phyloP scores from a whole-genome alignment of 2,329 filamentous ascomycete species.

The Immersiporthe knoxdaviesiana region DNA sequence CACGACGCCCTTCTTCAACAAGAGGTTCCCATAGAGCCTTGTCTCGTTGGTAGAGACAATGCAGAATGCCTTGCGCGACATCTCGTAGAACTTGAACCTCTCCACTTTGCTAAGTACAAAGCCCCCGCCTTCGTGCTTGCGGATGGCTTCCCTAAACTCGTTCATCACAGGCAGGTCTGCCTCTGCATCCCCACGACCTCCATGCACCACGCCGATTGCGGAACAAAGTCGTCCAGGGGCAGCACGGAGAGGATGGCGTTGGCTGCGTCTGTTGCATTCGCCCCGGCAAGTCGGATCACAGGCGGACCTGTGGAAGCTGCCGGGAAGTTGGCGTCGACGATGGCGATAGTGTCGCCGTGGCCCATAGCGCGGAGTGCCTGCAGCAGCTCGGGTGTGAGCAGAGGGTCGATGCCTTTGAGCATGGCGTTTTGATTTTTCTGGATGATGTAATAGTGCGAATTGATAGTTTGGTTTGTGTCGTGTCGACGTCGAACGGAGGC shows the following conservation, averaged over 20 bases:
- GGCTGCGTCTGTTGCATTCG: conserved; percentile 18
- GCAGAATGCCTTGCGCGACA: conserved; percentile 12
- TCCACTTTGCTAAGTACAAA: conserved; percentile 18
- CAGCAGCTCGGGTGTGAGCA: conserved; percentile 17
- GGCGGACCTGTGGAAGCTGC: conserved; percentile 14
- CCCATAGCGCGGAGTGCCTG: conserved; percentile 18
- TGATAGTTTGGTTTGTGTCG: background rate
- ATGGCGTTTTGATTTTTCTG: background rate
- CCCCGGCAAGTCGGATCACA: conserved; percentile 19
- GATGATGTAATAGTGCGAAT: background rate
- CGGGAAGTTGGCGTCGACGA: conserved; percentile 21
- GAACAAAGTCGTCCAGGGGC: conserved; percentile 20
- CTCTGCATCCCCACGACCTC: conserved; percentile 16
- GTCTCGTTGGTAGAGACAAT: conserved; percentile 15
- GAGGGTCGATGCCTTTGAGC: conserved; percentile 19
- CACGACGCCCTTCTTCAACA: conserved; percentile 19
- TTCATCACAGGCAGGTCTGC: conserved; percentile 16
- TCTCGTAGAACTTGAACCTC: conserved; percentile 17
- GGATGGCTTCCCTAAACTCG: conserved; percentile 17
- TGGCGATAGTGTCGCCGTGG: conserved; percentile 17
- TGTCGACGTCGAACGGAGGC: background rate
- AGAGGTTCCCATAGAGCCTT: conserved; percentile 13
- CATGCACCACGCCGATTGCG: conserved; percentile 21
- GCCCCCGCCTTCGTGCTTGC: conserved; percentile 10
- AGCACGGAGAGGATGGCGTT: conserved; percentile 22